Base-by-base conservation (phyloP, 2,329 filamentous ascomycete genomes). In the Talaromyces sp. region DNA sequence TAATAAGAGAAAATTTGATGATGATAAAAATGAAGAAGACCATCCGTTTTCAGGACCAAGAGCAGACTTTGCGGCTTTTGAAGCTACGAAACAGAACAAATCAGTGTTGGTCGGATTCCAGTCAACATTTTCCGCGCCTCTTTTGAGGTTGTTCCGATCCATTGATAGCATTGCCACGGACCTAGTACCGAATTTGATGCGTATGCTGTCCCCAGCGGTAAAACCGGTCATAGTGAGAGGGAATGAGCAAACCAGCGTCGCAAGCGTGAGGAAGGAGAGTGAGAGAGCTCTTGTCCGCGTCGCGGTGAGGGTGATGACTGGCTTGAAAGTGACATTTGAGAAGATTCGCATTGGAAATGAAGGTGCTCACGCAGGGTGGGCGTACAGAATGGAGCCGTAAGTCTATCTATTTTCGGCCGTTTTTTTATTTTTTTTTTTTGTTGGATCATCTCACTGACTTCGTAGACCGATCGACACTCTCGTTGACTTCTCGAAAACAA, bases 361-460 rank as follows among this genome's bases (percentile, higher is more conserved):
- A 39, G 75, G 82, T 5, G 80, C 79, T 21, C 81, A 82, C 62
- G 84, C 86, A 37, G 87, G 84, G 68, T 98, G 88, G 83, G 88
- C 96, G 8, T 98, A 96, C 76, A 87, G 95, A 60, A 93, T 99
- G 91, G 93, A 98, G 71, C 95, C 95, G 84, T 93, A 80, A 83
- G 89, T 87, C 42, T 7, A 28, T n/a, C 11, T 21, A 64, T 2
- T 16, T 28, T 46, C 86, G 84, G 9, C 28, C 28, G 6, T 6
- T 28, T 28, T 39, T 1, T 8, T 44, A 3, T 18, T 14, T 39
- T 6, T 28, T 28, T 39, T 1, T 8, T 44, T 5, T 18, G 11
- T 39, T 57, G 21, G 52, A 16, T 25, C 52, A 82, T 48, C 86
- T 63, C 44, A 60, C 35, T 40, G 44, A 12, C 59, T 25, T 62